Evolutionary conservation across 2,329 filamentous ascomycete species (phyloP), one percentile per base, ranked within the genome.

Genomic region (Trichophyton verrucosum): DNA sequence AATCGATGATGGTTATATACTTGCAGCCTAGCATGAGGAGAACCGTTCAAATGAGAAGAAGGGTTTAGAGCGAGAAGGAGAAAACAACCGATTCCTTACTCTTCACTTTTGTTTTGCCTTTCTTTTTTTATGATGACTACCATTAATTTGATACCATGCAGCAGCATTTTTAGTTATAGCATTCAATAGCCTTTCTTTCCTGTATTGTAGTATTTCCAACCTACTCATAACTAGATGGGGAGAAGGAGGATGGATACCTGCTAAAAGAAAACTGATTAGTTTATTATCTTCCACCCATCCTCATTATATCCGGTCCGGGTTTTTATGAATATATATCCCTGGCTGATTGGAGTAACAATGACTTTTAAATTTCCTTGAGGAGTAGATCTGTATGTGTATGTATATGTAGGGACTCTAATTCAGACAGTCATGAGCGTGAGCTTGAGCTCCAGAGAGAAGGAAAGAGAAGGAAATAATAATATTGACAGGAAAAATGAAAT

Each of bases 61-160:
- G 13, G 11, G 20, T 5, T 24, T 15, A 11, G 30, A 27, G 24
- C 4, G 24, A 47, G 20, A 20, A 47, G 8, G 17, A 22, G 17
- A 47, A 24, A 22, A 49, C 22, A 30, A 30, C 27, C 27, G 27
- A 7, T 30, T 15, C 30, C 6, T 49, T 49, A 13, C 33, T 13
- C 46, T 6, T 22, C 46, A 9, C 46, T 24, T 24, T 49, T 49
- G 20, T 47, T 49, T 49, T 49, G 6, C 27, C 17, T 24, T 49
- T 22, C 22, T 49, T 49, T 49, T 49, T 24, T 30, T 7, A 30
- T 30, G 27, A 49, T 27, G 46, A 49, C 46, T 44, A 20, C 24
- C 24, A 49, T 49, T 49, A 49, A 49, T 49, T 49, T 49, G 46
- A 49, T 49, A 49, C 46, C 46, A 49, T 49, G 46, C 46, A 49